Base-by-base conservation (phyloP, 306 rosid genomes). In the Corylus heterophylla region DNA sequence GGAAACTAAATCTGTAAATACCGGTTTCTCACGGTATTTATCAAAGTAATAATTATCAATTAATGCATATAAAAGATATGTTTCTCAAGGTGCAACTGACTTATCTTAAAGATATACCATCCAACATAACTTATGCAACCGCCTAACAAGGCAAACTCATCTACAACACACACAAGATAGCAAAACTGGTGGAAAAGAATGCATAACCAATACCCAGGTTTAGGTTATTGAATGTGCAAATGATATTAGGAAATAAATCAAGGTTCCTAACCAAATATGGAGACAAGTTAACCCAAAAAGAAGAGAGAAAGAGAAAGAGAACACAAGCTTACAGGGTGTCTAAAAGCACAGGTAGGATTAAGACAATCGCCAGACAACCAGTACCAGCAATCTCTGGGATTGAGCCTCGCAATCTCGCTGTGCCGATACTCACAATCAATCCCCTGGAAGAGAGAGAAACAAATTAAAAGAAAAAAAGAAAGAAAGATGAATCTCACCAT, bases 311-410 rank as follows among this genome's bases (percentile, higher is more conserved):
- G 22, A 48, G 7, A 39, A 72, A 48, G 6, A 44, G 20, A 63
- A 31, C 31, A 61, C 44, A 51, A 77, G 74, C 97, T 88, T 84
- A 94, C 97, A 83, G 98, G 98, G 74, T 94, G 97, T 77, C 97
- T 71, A 79, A 95, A 95, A 78, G 96, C 92, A 88, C 97, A 95
- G 3, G 90, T 83, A 16, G 92, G 89, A 79, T 95, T 89, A 39
- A 86, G 78, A 82, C 97, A 95, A 64, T 72, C 83, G n/a, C 97
- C 95, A 37, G 92, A 83, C 74, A 95, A 74, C 98, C 97, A 90
- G 83, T 89, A 95, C 97, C 97, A 91, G 85, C 98, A 95, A 54
- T 90, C 98, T 86, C 94, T 87, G 3, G 97, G 97, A 73, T 95
- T 95, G 42, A 95, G 90, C 87, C 95, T 91, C 11, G 96, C 96